Base-by-base conservation (phyloP, 768 basidiomycete genomes). In the Rhizopogon vulgaris region DNA sequence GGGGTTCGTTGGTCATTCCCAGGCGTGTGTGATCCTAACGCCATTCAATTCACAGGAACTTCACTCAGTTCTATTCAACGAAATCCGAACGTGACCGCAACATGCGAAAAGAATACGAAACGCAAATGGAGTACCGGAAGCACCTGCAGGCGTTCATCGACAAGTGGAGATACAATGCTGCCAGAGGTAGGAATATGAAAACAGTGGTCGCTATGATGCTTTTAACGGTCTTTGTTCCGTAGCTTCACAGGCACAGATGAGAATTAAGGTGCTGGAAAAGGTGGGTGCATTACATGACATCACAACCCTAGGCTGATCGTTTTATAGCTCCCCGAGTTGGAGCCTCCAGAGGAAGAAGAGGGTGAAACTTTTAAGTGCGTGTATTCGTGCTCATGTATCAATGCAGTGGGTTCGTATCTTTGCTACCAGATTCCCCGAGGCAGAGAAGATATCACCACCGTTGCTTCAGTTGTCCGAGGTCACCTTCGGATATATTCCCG, bases 91-190 rank as follows among this genome's bases (percentile, higher is more conserved):
- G 96, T 25, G 89, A 93, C 60, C 83, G 84, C 53, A 94, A 94
- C 63, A 72, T 94, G 69, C 83, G 82, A 38, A 94, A 93, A 70
- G 95, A 98, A 68, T 99, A 98, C 68, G 95, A 98, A 32, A 76
- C 92, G 0, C 96, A 99, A 69, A 84, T 96, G 80, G 87, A 89
- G 9, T 98, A 98, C 66, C 80, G 96, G 51, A 88, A 89, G 61
- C 92, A 96, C 73, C 71, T 98, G 28, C 95, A 98, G 65, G 94
- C 95, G 0, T 99, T 96, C 73, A 97, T 99, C 60, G 96, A 98
- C 62, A 78, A 93, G 49, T 99, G 96, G 96, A 78, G 95, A 60
- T 97, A 97, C 70, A 97, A 97, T 60, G 94, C 94, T 52, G 95
- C 95, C 66, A 80, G 94, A 60, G 87, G 87, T 80, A 68, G 54